These are phyloP conservation scores for Lachancea kluyveri DNA, from an alignment of 805 yeast genomes.

Conservation along the genomic window DNA sequence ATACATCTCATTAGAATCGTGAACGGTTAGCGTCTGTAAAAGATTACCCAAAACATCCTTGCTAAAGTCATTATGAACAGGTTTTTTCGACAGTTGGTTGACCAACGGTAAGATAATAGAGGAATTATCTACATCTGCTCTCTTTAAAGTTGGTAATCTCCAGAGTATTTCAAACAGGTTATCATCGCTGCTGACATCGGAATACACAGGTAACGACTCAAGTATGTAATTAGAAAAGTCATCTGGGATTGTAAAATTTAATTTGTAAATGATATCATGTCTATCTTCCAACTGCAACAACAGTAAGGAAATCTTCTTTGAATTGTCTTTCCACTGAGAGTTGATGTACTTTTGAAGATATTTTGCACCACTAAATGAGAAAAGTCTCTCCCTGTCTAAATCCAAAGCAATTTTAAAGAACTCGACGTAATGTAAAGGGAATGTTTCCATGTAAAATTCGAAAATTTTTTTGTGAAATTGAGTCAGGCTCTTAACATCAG, in stretches of 20 bases:
- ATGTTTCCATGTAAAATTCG: conserved; percentile 33
- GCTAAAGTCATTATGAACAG: conserved; percentile 22
- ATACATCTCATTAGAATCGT: conserved; percentile 10
- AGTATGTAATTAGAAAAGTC: conserved; percentile 14
- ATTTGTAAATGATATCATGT: conserved; percentile 28
- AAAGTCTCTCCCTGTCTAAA: conserved; percentile 38
- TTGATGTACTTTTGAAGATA: conserved; percentile 46
- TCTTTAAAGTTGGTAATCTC: conserved; percentile 41
- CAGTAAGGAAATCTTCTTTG: conserved; percentile 37
- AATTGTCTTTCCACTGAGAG: conserved; percentile 33
- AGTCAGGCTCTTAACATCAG: conserved; percentile 42
- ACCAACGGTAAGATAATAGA: conserved; percentile 6
- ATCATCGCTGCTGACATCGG: too few species aligned
- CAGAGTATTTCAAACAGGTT: conserved; percentile 41
- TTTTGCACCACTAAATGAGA: conserved; percentile 36
- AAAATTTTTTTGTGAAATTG: conserved; percentile 41
- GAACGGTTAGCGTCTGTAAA: conserved; percentile 30
- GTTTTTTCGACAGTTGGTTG: conserved; percentile 3
- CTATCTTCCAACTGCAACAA: conserved; percentile 33
- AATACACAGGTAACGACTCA: background rate
- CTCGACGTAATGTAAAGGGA: conserved; percentile 43
- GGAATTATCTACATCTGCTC: conserved; percentile 29
- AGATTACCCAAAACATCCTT: conserved; percentile 40
- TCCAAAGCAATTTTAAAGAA: conserved; percentile 32
- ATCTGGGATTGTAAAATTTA: conserved; percentile 26